phyloP scores from a whole-genome alignment of 2,329 filamentous ascomycete genomes.

The Aspergillus arachidicola region DNA sequence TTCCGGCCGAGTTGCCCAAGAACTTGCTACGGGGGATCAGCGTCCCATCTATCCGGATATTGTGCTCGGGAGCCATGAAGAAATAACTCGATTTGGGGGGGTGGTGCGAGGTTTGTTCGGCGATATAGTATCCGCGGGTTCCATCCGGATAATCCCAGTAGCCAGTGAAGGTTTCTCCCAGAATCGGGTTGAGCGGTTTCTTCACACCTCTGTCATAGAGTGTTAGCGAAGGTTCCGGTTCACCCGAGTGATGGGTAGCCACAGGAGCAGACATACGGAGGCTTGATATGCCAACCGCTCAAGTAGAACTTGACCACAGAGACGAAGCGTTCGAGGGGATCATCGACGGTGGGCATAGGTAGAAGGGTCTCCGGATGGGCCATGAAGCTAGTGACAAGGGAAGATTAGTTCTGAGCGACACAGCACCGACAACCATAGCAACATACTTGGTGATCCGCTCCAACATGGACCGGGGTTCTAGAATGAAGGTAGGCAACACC shows the following conservation, averaged over 20 bases:
- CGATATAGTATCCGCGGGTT: constrained; percentile 90
- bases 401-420: constrained; percentile 18
- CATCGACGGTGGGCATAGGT: constrained; percentile 81
- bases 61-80: constrained; percentile 91
- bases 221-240: constrained; percentile 11
- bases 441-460: constrained; percentile 94
- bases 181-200: constrained; percentile 94
- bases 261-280: constrained; percentile 66
- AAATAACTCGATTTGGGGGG: constrained; percentile 99
- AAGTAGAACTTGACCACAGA: constrained; percentile 98
- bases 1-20: constrained; percentile 93
- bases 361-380: constrained; percentile 95
- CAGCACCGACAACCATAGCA: neutral
- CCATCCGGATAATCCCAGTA: constrained; percentile 91
- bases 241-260: neutral
- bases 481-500: constrained; percentile 93
- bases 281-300: constrained; percentile 98
- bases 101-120: constrained; percentile 97
- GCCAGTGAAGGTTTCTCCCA: constrained; percentile 91
- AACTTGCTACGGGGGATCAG: constrained; percentile 95
- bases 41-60: constrained; percentile 93
- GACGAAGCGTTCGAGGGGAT: constrained; percentile 86
- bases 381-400: constrained; percentile 77
- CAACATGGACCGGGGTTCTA: constrained; percentile 96
- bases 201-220: constrained; percentile 75